Conservation (phyloP, 805 yeast species). For the Kuraishia cidri region DNA sequence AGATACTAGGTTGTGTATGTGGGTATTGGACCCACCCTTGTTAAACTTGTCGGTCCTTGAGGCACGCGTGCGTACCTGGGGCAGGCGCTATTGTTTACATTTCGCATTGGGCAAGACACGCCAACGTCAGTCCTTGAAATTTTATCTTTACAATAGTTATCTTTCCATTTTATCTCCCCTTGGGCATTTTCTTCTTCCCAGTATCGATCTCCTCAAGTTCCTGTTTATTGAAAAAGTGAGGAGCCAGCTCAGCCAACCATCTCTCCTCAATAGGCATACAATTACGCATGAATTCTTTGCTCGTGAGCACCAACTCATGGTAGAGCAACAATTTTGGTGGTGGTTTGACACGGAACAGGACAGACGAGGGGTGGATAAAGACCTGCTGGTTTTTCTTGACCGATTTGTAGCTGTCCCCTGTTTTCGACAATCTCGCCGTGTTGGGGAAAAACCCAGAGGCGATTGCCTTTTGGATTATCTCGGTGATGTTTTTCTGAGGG, state of each 20-base stretch:
- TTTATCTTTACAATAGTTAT: background rate
- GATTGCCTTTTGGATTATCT: slow-evolving; percentile 41
- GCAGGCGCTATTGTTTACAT: no score
- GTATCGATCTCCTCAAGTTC: slow-evolving; percentile 9
- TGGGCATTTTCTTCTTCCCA: slow-evolving; percentile 5
- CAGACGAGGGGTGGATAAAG: slow-evolving; percentile 79
- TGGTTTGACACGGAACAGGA: slow-evolving; percentile 53
- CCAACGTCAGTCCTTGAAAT: no score
- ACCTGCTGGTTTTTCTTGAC: slow-evolving; percentile 65
- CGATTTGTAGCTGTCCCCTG: slow-evolving; percentile 65
- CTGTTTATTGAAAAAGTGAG: slow-evolving; percentile 32
- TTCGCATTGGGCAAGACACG: no score
- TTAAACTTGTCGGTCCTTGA: no score
- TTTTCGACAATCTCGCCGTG: slow-evolving; percentile 45
- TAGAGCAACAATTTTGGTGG: slow-evolving; percentile 70
- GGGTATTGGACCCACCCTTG: no score
- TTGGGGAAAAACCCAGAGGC: slow-evolving; percentile 67
- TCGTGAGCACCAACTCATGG: slow-evolving; percentile 76
- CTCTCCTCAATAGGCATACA: slow-evolving; percentile 63
- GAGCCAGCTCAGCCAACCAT: slow-evolving; percentile 72
- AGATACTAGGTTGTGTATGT: no score
- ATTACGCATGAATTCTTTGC: slow-evolving; percentile 83
- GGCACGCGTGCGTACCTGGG: no score
- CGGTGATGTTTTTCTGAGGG: slow-evolving; percentile 12
- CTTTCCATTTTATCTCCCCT: no score